Evolutionary conservation across 768 basidiomycete genomes (phyloP).

Genomic region (Amanita rubescens): DNA sequence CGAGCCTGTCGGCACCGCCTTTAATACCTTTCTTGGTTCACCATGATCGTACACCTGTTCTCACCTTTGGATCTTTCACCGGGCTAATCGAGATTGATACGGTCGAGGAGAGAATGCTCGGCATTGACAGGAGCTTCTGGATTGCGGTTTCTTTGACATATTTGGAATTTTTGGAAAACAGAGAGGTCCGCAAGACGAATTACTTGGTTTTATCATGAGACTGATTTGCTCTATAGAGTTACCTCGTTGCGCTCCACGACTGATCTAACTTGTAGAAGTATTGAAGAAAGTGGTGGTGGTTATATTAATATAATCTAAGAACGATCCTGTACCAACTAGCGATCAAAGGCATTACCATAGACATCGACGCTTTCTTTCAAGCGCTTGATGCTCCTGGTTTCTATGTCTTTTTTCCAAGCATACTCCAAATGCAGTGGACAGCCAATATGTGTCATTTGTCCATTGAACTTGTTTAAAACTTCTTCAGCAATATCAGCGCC

Average conservation of each 20-base stretch:
- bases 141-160: slow-evolving; percentile 68
- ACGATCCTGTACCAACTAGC: no score
- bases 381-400: no score
- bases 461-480: slow-evolving; percentile 32
- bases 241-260: slow-evolving; percentile 35
- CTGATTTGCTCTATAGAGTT: slow-evolving; percentile 33
- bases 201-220: background rate
- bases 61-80: slow-evolving; percentile 47
- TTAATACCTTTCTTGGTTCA: slow-evolving; percentile 25
- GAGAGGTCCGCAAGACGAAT: slow-evolving; percentile 48
- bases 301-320: no score
- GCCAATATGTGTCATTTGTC: slow-evolving; percentile 27
- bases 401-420: slow-evolving; percentile 23
- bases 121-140: slow-evolving; percentile 75
- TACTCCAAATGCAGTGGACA: slow-evolving; percentile 31
- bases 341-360: no score
- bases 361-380: no score
- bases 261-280: background rate
- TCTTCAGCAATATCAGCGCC: slow-evolving; percentile 39
- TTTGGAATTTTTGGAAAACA: slow-evolving; percentile 67
- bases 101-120: slow-evolving; percentile 46
- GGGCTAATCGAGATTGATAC: slow-evolving; percentile 61
- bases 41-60: slow-evolving; percentile 63
- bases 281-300: background rate
- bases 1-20: slow-evolving; percentile 11